Conservation (phyloP, 2,329 filamentous ascomycete genomes). For the Hawksworthiomyces lignivorus region DNA sequence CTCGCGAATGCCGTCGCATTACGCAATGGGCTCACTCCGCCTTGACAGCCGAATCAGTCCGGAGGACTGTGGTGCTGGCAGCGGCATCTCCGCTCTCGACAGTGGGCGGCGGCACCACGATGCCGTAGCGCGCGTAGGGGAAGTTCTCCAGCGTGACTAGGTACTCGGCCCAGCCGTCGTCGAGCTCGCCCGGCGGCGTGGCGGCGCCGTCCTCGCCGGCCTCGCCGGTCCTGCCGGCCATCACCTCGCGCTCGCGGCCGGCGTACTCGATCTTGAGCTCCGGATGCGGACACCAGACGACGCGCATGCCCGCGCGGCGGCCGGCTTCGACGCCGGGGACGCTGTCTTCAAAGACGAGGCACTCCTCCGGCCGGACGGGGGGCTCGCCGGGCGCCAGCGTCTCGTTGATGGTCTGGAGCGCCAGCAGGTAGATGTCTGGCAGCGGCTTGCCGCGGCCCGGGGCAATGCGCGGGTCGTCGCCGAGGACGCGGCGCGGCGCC, state of each 20-base stretch:
- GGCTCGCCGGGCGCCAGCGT: slow-evolving; percentile 55
- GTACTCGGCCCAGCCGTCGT: slow-evolving; percentile 56
- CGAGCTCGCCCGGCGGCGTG: slow-evolving; percentile 48
- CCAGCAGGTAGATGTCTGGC: slow-evolving; percentile 89
- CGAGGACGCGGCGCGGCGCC: slow-evolving; percentile 64
- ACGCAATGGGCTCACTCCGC: too few relatives aligned
- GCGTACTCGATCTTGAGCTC: slow-evolving; percentile 68
- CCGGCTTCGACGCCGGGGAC: slow-evolving; percentile 90
- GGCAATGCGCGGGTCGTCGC: slow-evolving; percentile 74
- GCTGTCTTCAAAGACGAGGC: slow-evolving; percentile 92
- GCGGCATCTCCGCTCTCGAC: slow-evolving; percentile 34
- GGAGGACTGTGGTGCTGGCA: slow-evolving; percentile 13
- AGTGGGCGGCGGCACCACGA: slow-evolving; percentile 37
- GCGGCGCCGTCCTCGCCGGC: slow-evolving; percentile 44
- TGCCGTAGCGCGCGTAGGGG: slow-evolving; percentile 52
- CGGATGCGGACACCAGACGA: slow-evolving; percentile 84
- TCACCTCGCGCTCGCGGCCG: slow-evolving; percentile 69
- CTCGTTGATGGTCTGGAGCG: slow-evolving; percentile 76
- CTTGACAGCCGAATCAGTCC: slow-evolving; percentile 7
- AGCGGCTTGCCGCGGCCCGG: slow-evolving; percentile 84
- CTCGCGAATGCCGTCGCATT: too few relatives aligned
- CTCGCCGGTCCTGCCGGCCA: slow-evolving; percentile 74
- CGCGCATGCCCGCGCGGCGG: slow-evolving; percentile 85
- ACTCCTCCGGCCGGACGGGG: slow-evolving; percentile 72
- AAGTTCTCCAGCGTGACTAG: slow-evolving; percentile 43